Conservation (phyloP, 2,329 filamentous ascomycete genomes). For the Xylariaceae sp. region DNA sequence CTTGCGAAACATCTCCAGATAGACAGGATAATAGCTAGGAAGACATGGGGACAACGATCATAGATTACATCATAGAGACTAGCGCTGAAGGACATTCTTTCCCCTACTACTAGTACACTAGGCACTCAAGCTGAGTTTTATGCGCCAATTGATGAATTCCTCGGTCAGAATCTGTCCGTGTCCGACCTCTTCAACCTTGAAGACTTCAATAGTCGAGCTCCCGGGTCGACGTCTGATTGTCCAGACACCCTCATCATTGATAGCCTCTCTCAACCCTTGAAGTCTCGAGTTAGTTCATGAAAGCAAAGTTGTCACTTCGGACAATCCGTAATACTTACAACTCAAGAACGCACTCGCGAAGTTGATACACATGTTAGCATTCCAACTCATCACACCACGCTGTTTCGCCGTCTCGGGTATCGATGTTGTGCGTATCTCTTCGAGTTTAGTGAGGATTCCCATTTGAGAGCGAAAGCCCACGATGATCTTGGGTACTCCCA, state of each 20-base stretch:
- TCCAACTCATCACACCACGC: constrained; percentile 67
- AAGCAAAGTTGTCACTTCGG: no score
- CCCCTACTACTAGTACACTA: constrained; percentile 9
- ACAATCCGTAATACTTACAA: no score
- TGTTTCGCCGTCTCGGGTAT: constrained; percentile 75
- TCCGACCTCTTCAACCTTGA: constrained; percentile 67
- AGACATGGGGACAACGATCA: not conserved
- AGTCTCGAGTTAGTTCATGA: no score
- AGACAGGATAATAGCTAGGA: constrained; percentile 8
- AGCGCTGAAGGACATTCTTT: not conserved
- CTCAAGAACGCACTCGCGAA: constrained; percentile 75
- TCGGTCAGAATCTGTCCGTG: constrained; percentile 73
- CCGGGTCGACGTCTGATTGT: constrained; percentile 65
- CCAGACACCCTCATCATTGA: constrained; percentile 74
- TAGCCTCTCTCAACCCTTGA: constrained; percentile 60
- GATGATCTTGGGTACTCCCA: constrained; percentile 87
- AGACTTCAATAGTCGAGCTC: constrained; percentile 66
- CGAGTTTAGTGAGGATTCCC: constrained; percentile 66
- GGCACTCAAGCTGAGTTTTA: constrained; percentile 41
- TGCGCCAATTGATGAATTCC: constrained; percentile 73
- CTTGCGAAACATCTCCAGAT: no score
- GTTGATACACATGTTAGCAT: constrained; percentile 91
- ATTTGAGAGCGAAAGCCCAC: constrained; percentile 77
- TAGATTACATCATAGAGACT: constrained; percentile 3
- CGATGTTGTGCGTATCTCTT: constrained; percentile 74